A percentile compares a stretch with the other conserved stretches of the same genome.
phyloP scores from a whole-genome alignment of 306 rosid genomes.

The Geum urbanum region DNA sequence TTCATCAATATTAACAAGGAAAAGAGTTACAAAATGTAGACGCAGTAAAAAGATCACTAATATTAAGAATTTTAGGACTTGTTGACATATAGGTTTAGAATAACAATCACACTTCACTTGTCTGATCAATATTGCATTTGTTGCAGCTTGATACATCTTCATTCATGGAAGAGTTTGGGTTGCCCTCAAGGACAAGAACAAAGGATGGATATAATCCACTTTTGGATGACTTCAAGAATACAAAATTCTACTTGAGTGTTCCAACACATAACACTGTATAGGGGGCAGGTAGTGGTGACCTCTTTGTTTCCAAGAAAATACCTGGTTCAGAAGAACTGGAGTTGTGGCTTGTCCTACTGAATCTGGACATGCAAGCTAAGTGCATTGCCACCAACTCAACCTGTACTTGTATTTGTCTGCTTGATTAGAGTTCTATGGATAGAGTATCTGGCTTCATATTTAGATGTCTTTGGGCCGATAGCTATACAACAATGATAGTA shows the following conservation, averaged over 20 bases:
- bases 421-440: background rate
- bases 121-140: slow-evolving; percentile 20
- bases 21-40: background rate
- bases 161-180: slow-evolving; percentile 97
- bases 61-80: background rate
- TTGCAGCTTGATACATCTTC: slow-evolving; percentile 84
- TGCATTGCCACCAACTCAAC: background rate
- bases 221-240: slow-evolving; percentile 86
- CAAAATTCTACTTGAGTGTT: slow-evolving; percentile 81
- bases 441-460: background rate
- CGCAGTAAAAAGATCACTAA: background rate
- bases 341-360: background rate
- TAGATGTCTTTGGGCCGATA: background rate
- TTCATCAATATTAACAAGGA: background rate
- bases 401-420: slow-evolving; percentile 1
- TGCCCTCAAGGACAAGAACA: slow-evolving; percentile 82
- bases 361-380: background rate
- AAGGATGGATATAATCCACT: slow-evolving; percentile 93
- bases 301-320: slow-evolving; percentile 20
- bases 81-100: background rate
- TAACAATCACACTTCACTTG: slow-evolving; percentile 2
- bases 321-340: slow-evolving; percentile 1
- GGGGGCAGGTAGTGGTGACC: background rate
- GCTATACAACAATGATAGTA: background rate
- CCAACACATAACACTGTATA: slow-evolving; percentile 77